Conservation (phyloP, 257 asterid species). For the Verbascum thapsus region DNA sequence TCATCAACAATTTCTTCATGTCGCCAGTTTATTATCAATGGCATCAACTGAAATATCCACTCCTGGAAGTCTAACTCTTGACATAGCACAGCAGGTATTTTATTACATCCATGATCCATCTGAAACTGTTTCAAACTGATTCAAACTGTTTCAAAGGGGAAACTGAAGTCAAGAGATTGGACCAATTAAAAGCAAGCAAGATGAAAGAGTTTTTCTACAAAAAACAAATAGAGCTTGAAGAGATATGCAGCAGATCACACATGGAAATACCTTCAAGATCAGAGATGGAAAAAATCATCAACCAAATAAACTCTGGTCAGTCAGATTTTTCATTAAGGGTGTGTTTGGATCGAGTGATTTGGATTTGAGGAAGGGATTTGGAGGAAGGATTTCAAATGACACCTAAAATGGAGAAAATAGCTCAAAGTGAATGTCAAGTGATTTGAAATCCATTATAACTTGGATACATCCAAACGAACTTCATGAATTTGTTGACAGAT, state of each 20-base stretch:
- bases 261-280: constrained; percentile 84
- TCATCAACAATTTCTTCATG: constrained; percentile 56
- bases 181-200: constrained; percentile 91
- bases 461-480: too few relatives aligned
- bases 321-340: constrained; percentile 17
- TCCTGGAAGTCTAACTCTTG: constrained; percentile 79
- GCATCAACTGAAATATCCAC: constrained; percentile 60
- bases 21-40: constrained; percentile 58
- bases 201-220: constrained; percentile 89
- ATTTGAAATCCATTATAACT: too few relatives aligned
- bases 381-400: too few relatives aligned
- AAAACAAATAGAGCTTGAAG: constrained; percentile 85
- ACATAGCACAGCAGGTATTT: constrained; percentile 75
- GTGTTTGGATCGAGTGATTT: too few relatives aligned
- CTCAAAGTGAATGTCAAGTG: too few relatives aligned
- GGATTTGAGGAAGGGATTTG: too few relatives aligned
- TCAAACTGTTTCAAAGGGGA: constrained; percentile 56
- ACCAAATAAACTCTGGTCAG: constrained; percentile 76
- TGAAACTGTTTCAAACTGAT: constrained; percentile 26
- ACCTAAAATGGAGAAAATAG: too few relatives aligned
- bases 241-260: constrained; percentile 88
- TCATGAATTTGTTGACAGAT: too few relatives aligned
- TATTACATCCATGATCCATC: constrained; percentile 20
- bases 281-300: constrained; percentile 74
- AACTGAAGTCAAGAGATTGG: constrained; percentile 90